Evolutionary conservation across 225 moss, liverwort and hornwort species (phyloP), one percentile per base, ranked within the genome.

Genomic region (Antitrichia curtipendula): DNA sequence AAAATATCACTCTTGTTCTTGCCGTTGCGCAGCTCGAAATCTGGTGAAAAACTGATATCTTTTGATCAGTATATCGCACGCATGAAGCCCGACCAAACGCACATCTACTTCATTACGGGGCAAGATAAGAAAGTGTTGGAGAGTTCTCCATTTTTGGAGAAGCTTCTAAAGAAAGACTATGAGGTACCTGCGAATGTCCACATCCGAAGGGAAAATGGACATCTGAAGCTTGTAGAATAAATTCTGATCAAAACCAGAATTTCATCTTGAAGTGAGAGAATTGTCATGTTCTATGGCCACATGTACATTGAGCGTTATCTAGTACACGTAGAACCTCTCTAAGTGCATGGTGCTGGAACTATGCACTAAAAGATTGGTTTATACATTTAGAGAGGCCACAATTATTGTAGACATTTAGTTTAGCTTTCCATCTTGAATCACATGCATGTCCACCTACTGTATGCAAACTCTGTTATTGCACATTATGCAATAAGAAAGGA

Each of bases 101-200:
- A 96, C 73, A 96, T 96, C 53, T 98, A 96, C n/a, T 98, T 88
- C 75, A 95, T 96, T 24, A 96, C 95, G 21, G 92, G 96, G 19
- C 96, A 95, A 78, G 94, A 96, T 82, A 96, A 92, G 82, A 93
- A 95, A 64, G 92, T 94, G 88, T 75, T 97, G 92, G 94, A 97
- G 75, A 95, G 92, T 32, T 98, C 98, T 79, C 98, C 98, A 27
- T 93, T 95, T 38, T 88, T 97, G 87, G 96, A 97, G 85, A 97
- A 96, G 57, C 95, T 97, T 57, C 84, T 97, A 70, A 94, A 93
- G 88, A 93, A 95, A 71, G 97, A 92, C 52, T 95, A 91, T 58
- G 97, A 98, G 94, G 96, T 96, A 86, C 9, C 6, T 45, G 2
- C 25, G 2, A 72, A 68, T 78, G 47, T 58, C 22, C 17, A 40